A percentile compares a stretch with the other conserved stretches of the same genome.
phyloP scores from a whole-genome alignment of 1,284 basidiomycete species.

The Pyrrhoderma lamaoense region DNA sequence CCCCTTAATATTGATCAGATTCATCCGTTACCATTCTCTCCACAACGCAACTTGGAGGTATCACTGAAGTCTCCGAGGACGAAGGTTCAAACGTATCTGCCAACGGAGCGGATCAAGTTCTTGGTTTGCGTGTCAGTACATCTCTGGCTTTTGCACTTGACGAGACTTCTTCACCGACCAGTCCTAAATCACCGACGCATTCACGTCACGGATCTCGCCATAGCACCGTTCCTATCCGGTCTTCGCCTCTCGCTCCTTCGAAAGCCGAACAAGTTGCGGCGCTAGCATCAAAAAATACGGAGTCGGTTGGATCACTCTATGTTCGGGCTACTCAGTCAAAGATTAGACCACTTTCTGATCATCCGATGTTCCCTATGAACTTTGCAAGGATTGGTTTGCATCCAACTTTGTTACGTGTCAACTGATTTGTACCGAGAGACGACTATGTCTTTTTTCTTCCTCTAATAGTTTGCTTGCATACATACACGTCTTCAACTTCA shows the following conservation, averaged over 20 bases:
- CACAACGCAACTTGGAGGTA: slow-evolving; percentile 1
- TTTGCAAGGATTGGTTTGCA: slow-evolving; percentile 11
- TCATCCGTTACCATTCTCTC: slow-evolving; percentile 3
- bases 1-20: slow-evolving; percentile 6
- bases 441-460: no score
- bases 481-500: no score
- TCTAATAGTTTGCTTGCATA: no score
- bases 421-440: background rate
- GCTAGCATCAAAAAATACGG: background rate
- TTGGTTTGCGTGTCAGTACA: slow-evolving; percentile 15
- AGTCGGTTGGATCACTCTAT: background rate
- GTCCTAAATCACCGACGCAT: background rate
- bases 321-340: background rate
- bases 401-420: slow-evolving; percentile 8
- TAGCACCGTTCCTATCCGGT: slow-evolving; percentile 5
- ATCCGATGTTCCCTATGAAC: slow-evolving; percentile 10
- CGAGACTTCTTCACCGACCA: background rate
- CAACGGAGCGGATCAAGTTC: background rate
- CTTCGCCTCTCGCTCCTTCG: slow-evolving; percentile 12
- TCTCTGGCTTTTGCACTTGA: background rate
- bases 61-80: slow-evolving; percentile 8
- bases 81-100: background rate
- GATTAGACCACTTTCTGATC: background rate
- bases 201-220: slow-evolving; percentile 4
- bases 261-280: background rate